Base-by-base conservation (phyloP, 73 alveolate species). In the Paraurostyla sp. region DNA sequence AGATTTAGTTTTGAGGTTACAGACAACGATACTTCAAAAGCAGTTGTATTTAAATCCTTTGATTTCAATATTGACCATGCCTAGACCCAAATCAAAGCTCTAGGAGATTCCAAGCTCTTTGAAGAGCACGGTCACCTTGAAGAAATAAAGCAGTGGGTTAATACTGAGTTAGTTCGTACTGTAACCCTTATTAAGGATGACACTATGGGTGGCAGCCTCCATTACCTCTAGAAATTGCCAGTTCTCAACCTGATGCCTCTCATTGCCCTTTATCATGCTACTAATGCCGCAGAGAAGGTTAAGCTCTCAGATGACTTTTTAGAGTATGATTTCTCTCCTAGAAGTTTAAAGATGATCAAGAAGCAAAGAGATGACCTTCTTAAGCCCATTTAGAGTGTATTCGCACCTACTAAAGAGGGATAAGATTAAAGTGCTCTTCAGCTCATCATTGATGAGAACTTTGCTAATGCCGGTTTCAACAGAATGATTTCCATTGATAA, bases 381-480 rank as follows among this genome's bases (percentile, higher is more conserved):
- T 7, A 50, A 78, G 57, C 58, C 54, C 6, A 78, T 78, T 78
- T 30, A 78, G 18, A 6, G 45, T 30, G 69, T 51, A 18, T 78
- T 78, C 46, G 89, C 54, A 20, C 56, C 48, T 18, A 73, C 41
- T 68, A 27, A 41, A 35, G 78, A 54, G 29, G 59, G 33, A 23
- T 22, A 54, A 9, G 80, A 41, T 29, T 20, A 25, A 20, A 51
- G 76, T 23, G 89, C 89, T n/a, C 30, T 78, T 43, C 30, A 49
- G 29, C 29, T 54, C 13, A 27, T 78, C 29, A n/a, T 78, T 35
- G 89, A 78, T 78, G 76, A 78, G 46, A 78, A 78, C 43, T 52
- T 78, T 40, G 52, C 69, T 2, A 78, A 78, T 27, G 76, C 80
- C 4, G 22, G 25, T 7, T 43, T 54, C 60, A 40, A 33, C 3